phyloP scores from a whole-genome alignment of 2,329 filamentous ascomycete genomes.

The Helminthosporium solani region DNA sequence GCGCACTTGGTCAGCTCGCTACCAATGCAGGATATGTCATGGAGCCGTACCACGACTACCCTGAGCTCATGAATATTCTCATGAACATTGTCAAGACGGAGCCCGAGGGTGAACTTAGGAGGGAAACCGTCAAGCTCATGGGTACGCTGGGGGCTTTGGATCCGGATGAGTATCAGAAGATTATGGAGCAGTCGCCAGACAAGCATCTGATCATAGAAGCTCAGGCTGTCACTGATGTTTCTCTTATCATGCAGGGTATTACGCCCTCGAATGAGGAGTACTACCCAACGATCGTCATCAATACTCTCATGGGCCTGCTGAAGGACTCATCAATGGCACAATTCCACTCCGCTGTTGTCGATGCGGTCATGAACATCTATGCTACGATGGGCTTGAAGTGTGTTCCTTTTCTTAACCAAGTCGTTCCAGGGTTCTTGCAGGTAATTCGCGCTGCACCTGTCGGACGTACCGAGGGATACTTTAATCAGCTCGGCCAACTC shows the following conservation, averaged over 20 bases:
- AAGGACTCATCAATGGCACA: constrained; percentile 87
- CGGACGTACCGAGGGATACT: constrained; percentile 87
- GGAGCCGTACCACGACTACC: constrained; percentile 91
- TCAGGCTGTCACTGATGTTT: constrained; percentile 83
- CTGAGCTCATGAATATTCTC: constrained; percentile 85
- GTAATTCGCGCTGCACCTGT: constrained; percentile 82
- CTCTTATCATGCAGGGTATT: constrained; percentile 94
- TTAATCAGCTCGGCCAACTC: constrained; percentile 90
- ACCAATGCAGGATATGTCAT: constrained; percentile 98
- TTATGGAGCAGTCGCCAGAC: constrained; percentile 85
- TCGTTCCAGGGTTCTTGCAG: constrained; percentile 87
- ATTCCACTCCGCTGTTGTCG: constrained; percentile 91
- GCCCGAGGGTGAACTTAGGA: constrained; percentile 78
- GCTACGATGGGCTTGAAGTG: constrained; percentile 94
- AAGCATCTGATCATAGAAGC: constrained; percentile 68
- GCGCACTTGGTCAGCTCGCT: constrained; percentile 86
- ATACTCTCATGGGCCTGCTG: constrained; percentile 86
- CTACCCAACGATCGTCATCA: constrained; percentile 96
- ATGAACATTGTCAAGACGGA: constrained; percentile 95
- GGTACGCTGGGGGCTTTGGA: constrained; percentile 93
- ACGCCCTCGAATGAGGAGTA: constrained; percentile 98
- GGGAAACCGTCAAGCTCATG: constrained; percentile 95
- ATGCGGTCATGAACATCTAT: constrained; percentile 99
- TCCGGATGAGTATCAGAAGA: constrained; percentile 94
- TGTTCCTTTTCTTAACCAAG: constrained; percentile 89